Percentiles rank a stretch among this genome's conserved stretches.
Conservation (phyloP, 2,329 filamentous ascomycete species). For the Xylaria sp. region DNA sequence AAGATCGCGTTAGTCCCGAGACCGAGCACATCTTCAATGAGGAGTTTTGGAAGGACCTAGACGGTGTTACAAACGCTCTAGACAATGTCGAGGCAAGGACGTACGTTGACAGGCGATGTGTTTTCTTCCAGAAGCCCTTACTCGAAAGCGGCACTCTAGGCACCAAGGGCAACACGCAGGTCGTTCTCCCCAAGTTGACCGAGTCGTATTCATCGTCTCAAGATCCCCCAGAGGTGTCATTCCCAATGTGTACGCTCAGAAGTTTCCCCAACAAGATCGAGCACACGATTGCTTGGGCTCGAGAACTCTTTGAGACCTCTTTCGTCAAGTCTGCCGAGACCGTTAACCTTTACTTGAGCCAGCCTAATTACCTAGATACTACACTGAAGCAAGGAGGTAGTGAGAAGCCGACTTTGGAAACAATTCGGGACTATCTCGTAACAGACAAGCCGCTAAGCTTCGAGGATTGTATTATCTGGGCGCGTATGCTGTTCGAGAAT, state of each 20-base stretch:
- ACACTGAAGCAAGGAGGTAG: slow-evolving; percentile 93
- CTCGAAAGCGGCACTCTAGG: slow-evolving; percentile 98
- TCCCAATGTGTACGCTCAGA: slow-evolving; percentile 97
- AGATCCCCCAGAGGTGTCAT: slow-evolving; percentile 97
- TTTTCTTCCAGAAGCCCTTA: slow-evolving; percentile 97
- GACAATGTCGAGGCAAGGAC: slow-evolving; percentile 98
- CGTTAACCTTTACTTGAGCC: slow-evolving; percentile 91
- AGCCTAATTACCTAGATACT: slow-evolving; percentile 88
- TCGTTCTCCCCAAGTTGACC: slow-evolving; percentile 88
- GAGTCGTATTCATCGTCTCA: slow-evolving; percentile 98
- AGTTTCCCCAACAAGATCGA: slow-evolving; percentile 99
- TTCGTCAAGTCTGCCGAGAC: slow-evolving; percentile 95
- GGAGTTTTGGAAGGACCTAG: slow-evolving; percentile 85
- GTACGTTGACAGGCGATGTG: slow-evolving; percentile 94
- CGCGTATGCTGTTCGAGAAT: slow-evolving; percentile 90
- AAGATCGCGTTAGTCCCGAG: slow-evolving; percentile 89
- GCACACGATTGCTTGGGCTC: slow-evolving; percentile 98
- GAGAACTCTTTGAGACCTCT: slow-evolving; percentile 92
- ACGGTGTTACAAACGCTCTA: slow-evolving; percentile 95
- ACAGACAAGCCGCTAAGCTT: slow-evolving; percentile 91
- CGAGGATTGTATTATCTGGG: slow-evolving; percentile 97
- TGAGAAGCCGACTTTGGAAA: slow-evolving; percentile 93
- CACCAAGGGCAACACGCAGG: slow-evolving; percentile 98
- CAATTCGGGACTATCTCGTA: slow-evolving; percentile 87
- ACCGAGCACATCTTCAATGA: slow-evolving; percentile 97